Base-by-base conservation (phyloP, 1,139 yeast genomes). In the Blastobotrys malaysiensis region DNA sequence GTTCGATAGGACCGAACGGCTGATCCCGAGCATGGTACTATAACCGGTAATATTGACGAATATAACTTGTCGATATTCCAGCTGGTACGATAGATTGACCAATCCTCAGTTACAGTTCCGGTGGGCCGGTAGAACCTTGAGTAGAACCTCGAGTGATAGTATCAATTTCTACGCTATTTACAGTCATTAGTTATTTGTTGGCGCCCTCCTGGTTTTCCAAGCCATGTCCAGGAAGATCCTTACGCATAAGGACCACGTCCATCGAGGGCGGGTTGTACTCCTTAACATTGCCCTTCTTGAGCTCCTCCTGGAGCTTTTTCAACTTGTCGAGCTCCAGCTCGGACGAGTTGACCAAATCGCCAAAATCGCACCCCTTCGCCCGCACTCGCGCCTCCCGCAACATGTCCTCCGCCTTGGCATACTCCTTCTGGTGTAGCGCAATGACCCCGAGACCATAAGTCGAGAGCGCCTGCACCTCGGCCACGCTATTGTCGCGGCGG, bases 381-480 rank as follows among this genome's bases (percentile, higher is more conserved):
- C 90, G 73, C 16, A 84, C 77, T 48, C 90, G 76, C 0, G 96
- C 82, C 66, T 86, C 93, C 19, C 86, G 74, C 48, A 90, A 73
- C 31, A 80, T 71, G 43, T 83, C 75, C 60, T 81, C 82, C 0
- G 96, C 90, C 58, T 77, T 73, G 21, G 76, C 77, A 55, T 77
- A 74, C 20, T 83, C 72, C 1, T 82, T 77, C 44, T 74, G 64
- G 64, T 88, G 90, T 18, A 87, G 70, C 50, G 82, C 78, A 14
- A 88, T 78, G 4, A 90, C 95, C 0, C 97, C 98, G 45, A 88
- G 74, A 0, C 96, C 95, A 65, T 88, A 91, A 0, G 89, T 83
- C 0, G 96, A 82, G 64, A 89, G 74, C 0, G 96, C 96, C 31
- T 86, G 81, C 1, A 87, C 83, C 59, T 88, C 89, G 5, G 77